Evolutionary conservation across 495 filamentous ascomycete species (phyloP).

Genomic region (Penicillium pulvis): DNA sequence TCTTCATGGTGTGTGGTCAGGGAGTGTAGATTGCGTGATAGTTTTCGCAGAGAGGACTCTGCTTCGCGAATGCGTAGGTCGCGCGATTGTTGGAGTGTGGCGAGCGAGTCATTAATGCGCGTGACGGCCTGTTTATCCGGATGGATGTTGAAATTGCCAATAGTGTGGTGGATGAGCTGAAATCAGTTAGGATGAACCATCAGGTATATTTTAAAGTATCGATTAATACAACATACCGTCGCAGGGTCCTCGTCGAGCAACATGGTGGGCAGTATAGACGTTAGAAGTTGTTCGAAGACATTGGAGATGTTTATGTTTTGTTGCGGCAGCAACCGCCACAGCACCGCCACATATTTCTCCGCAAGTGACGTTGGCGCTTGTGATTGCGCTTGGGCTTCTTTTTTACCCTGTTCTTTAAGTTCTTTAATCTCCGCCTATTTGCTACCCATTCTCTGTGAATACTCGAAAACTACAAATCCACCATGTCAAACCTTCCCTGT

Average conservation of each 20-base stretch:
- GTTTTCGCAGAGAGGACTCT: slow-evolving; percentile 68
- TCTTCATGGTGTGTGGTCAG: slow-evolving; percentile 70
- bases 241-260: slow-evolving; percentile 95
- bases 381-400: slow-evolving; percentile 15
- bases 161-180: slow-evolving; percentile 86
- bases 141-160: slow-evolving; percentile 90
- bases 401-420: slow-evolving; percentile 3
- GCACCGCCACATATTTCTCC: slow-evolving; percentile 50
- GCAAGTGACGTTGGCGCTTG: slow-evolving; percentile 35
- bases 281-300: slow-evolving; percentile 2
- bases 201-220: background rate
- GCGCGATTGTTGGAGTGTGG: slow-evolving; percentile 75
- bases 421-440: slow-evolving; percentile 6
- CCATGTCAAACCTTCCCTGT: slow-evolving; percentile 76
- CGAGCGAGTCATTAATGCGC: slow-evolving; percentile 83
- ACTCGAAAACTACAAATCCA: slow-evolving; percentile 6
- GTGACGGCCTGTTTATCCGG: slow-evolving; percentile 82
- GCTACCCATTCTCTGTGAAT: slow-evolving; percentile 1
- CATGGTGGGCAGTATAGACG: slow-evolving; percentile 58
- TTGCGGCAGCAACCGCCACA: slow-evolving; percentile 56
- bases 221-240: slow-evolving; percentile 55
- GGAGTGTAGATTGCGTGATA: slow-evolving; percentile 70
- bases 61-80: slow-evolving; percentile 72
- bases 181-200: slow-evolving; percentile 20
- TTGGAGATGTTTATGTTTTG: slow-evolving; percentile 33